A percentile compares a stretch with the other conserved stretches of the same genome.
phyloP scores from a whole-genome alignment of 805 yeast genomes.

The Clavispora vitiphila region DNA sequence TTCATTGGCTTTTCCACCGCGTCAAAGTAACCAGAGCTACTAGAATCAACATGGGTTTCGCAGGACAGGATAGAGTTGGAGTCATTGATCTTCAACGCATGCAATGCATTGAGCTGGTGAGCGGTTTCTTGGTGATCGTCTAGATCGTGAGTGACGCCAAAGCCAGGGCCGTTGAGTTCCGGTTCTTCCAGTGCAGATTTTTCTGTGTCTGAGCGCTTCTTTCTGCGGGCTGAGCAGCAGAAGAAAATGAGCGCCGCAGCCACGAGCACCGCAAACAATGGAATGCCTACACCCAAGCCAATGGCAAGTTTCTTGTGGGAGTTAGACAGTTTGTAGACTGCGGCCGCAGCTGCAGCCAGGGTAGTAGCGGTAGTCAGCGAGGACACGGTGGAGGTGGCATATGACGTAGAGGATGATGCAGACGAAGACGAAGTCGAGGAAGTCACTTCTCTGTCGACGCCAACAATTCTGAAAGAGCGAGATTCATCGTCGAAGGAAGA shows the following conservation, averaged over 20 bases:
- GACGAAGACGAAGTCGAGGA: conserved; percentile 17
- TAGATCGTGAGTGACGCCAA: conserved; percentile 24
- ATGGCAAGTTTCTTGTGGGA: conserved; percentile 66
- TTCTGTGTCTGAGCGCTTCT: conserved; percentile 10
- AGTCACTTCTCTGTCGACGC: conserved; percentile 26
- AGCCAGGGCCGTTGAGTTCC: conserved; percentile 31
- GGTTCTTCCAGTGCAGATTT: conserved; percentile 9
- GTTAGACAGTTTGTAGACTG: conserved; percentile 12
- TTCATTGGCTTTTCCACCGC: conserved; percentile 35
- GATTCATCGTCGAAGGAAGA: conserved; percentile 26
- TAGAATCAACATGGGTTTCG: conserved; percentile 47
- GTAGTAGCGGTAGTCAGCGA: conserved; percentile 10
- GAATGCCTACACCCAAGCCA: conserved; percentile 86
- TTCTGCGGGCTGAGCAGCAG: conserved; percentile 45
- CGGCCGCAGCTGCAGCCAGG: conserved; percentile 17
- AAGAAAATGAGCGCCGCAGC: conserved; percentile 46
- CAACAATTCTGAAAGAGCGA: conserved; percentile 47
- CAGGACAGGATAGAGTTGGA: conserved; percentile 41
- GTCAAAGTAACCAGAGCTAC: conserved; percentile 24
- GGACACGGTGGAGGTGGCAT: conserved; percentile 17
- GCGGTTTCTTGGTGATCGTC: conserved; percentile 24
- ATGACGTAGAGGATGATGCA: conserved; percentile 23
- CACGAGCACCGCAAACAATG: conserved; percentile 48
- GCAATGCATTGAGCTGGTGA: conserved; percentile 44
- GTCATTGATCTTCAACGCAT: conserved; percentile 47